phyloP scores from a whole-genome alignment of 768 basidiomycete genomes.

The Tulasnella calospora region DNA sequence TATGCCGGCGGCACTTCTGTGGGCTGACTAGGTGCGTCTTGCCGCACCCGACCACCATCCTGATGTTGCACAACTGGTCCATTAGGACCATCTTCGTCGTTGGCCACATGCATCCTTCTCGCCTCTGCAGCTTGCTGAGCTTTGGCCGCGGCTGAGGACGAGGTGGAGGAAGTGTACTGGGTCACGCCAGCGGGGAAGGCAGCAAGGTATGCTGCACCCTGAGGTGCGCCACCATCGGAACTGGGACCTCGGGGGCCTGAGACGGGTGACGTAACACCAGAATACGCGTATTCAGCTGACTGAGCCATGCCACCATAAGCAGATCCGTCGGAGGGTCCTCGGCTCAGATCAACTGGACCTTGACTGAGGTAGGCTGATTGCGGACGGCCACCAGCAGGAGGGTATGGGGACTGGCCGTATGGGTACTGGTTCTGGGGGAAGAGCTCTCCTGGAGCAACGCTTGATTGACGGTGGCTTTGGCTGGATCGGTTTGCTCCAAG shows the following conservation, averaged over 20 bases:
- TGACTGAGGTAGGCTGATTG: not conserved
- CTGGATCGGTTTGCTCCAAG: not conserved
- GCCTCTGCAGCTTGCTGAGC: constrained; percentile 5
- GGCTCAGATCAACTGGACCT: not conserved
- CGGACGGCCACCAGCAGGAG: not conserved
- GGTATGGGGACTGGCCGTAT: not conserved
- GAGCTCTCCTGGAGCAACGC: not conserved
- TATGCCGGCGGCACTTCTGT: constrained; percentile 21
- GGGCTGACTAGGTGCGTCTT: not conserved
- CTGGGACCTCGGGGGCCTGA: not conserved
- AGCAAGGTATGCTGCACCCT: not conserved
- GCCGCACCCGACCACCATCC: constrained; percentile 17
- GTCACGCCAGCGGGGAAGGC: not conserved
- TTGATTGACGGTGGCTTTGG: not conserved
- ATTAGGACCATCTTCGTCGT: constrained; percentile 7
- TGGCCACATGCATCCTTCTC: not conserved
- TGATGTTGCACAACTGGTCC: constrained; percentile 10
- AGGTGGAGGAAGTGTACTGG: not conserved
- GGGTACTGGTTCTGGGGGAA: constrained; percentile 1
- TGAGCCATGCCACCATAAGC: not conserved
- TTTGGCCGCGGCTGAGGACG: not conserved
- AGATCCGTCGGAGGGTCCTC: constrained; percentile 10
- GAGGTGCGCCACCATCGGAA: constrained; percentile 6
- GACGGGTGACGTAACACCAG: not conserved
- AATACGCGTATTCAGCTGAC: not conserved